A percentile compares a stretch with the other conserved stretches of the same genome.
Conservation (phyloP, 2,329 filamentous ascomycete genomes). For the Fusarium sambucinum region DNA sequence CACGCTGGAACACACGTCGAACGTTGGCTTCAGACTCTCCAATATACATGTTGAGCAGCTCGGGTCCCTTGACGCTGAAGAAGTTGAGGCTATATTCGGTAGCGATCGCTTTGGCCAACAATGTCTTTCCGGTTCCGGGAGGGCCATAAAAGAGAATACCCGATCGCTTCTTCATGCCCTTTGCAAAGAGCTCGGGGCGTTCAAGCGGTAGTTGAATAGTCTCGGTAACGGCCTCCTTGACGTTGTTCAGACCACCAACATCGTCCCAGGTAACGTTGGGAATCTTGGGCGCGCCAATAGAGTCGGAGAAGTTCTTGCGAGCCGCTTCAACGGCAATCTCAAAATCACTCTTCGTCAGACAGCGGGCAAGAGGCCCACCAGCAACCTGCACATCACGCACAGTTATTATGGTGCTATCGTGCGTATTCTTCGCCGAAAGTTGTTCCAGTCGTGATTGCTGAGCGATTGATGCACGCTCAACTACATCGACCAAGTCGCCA, state of each 20-base stretch:
- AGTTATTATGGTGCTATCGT: conserved; percentile 62
- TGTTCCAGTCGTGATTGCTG: conserved; percentile 80
- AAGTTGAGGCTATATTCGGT: conserved; percentile 96
- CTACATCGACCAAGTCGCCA: conserved; percentile 92
- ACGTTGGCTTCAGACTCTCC: conserved; percentile 95
- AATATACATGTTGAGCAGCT: conserved; percentile 96
- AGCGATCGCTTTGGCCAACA: conserved; percentile 93
- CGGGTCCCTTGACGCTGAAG: conserved; percentile 92
- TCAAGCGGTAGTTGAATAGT: conserved; percentile 95
- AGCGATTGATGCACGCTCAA: conserved; percentile 87
- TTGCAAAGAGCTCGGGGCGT: conserved; percentile 91
- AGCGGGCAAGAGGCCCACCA: conserved; percentile 82
- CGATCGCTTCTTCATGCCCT: conserved; percentile 97
- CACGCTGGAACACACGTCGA: conserved; percentile 86
- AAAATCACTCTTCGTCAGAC: conserved; percentile 85
- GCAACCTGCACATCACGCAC: conserved; percentile 88
- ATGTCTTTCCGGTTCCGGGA: conserved; percentile 89
- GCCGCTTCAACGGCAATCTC: conserved; percentile 94
- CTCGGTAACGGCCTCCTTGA: conserved; percentile 97
- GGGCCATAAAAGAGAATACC: conserved; percentile 94
- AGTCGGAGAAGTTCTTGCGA: conserved; percentile 96
- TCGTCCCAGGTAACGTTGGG: conserved; percentile 97
- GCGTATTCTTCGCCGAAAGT: conserved; percentile 67
- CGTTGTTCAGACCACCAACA: conserved; percentile 90
- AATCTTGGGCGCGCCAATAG: conserved; percentile 97